Conservation (phyloP, 345 rosid genomes). For the Pugionium dolabratum region DNA sequence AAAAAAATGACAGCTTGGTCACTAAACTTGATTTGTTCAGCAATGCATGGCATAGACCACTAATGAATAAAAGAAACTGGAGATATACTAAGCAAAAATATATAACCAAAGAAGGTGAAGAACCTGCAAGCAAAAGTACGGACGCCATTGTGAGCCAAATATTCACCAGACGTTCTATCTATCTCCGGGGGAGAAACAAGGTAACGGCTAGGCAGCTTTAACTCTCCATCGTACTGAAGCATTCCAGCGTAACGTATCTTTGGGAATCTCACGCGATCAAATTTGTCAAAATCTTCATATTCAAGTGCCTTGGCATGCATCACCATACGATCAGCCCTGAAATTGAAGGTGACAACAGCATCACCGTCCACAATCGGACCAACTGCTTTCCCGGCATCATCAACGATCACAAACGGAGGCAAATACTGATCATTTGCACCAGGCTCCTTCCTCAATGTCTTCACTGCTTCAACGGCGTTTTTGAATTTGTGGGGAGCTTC, state of each 20-base stretch:
- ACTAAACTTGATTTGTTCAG: background rate
- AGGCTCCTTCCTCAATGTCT: conserved; percentile 66
- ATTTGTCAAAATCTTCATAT: conserved; percentile 79
- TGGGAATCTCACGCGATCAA: conserved; percentile 89
- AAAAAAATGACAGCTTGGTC: background rate
- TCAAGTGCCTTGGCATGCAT: conserved; percentile 98
- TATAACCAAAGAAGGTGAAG: background rate
- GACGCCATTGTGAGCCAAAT: conserved; percentile 74
- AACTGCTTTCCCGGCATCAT: conserved; percentile 70
- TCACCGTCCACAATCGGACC: conserved; percentile 94
- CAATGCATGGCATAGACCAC: background rate
- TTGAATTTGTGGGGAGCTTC: conserved; percentile 91
- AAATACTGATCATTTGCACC: conserved; percentile 85
- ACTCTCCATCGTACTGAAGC: conserved; percentile 98
- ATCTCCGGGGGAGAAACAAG: conserved; percentile 98
- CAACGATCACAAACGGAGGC: conserved; percentile 90
- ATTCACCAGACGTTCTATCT: conserved; percentile 96
- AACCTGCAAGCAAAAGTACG: conserved; percentile 94
- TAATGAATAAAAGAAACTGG: background rate
- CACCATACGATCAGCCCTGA: conserved; percentile 95
- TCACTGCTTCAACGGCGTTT: conserved; percentile 82
- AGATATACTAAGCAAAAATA: background rate
- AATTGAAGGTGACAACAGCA: conserved; percentile 91
- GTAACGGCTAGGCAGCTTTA: conserved; percentile 80
- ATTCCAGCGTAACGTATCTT: conserved; percentile 92